Percentiles rank a stretch among this genome's conserved stretches.
phyloP scores from a whole-genome alignment of 1,139 yeast species.

The Magnusiomyces tetraspermus region DNA sequence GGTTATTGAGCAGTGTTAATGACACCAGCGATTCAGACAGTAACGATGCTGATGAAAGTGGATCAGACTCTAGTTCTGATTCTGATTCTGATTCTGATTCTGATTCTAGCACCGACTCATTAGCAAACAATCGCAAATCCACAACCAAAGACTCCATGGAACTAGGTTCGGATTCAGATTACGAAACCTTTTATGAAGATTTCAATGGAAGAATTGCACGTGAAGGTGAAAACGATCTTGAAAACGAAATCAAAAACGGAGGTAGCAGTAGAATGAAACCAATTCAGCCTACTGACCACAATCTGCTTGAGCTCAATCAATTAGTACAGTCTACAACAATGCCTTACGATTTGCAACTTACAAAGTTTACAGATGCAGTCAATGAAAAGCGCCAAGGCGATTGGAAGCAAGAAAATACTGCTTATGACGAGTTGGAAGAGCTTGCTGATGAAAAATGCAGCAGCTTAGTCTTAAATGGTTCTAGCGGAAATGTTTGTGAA shows the following conservation, averaged over 20 bases:
- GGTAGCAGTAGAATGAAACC: neutral
- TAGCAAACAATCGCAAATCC: neutral
- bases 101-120: neutral
- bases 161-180: neutral
- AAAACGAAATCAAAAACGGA: neutral
- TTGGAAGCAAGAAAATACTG: neutral
- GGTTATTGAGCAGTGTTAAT: neutral
- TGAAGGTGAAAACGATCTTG: neutral
- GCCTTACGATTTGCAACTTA: slow-evolving; percentile 8
- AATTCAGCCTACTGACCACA: neutral
- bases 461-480: too few species aligned
- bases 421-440: neutral
- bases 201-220: neutral
- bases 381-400: neutral
- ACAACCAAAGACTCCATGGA: too few species aligned
- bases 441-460: neutral
- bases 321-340: slow-evolving; percentile 10
- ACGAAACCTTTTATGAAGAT: neutral
- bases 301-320: slow-evolving; percentile 8
- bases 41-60: neutral
- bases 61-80: neutral
- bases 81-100: neutral
- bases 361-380: slow-evolving; percentile 4
- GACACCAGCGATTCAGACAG: neutral
- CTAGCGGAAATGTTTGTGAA: too few species aligned